Evolutionary conservation across 495 filamentous ascomycete species (phyloP), one percentile per base, ranked within the genome.

Genomic region (Podospora didyma): DNA sequence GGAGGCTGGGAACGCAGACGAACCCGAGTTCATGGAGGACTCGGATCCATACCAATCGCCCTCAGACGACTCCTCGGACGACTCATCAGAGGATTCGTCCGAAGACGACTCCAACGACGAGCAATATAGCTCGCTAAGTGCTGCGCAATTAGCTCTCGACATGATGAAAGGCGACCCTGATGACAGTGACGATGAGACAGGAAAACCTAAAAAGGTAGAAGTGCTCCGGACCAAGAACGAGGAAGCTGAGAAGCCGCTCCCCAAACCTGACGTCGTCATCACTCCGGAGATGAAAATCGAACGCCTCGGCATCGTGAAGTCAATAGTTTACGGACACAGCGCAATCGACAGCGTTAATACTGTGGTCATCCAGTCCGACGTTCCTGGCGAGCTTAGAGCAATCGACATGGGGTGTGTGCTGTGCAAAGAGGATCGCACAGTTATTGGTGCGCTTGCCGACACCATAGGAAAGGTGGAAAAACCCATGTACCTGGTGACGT

Each of bases 351-450:
- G 85, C 54, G 9, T 31, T 9, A 31, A 4, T 9, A 81, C 84
- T 17, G 74, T 90, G 4, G 77, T 97, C 20, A 85, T 98, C 65
- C 87, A 88, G 66, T 92, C 89, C 3, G 84, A 80, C n/a, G 82
- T 77, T 1, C 83, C 88, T 2, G 92, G 90, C 54, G 88, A 92
- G 61, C 86, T 89, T 51, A 84, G 86, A 65, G 92, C 96, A 0
- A 77, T 97, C 11, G 89, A 96, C 51, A 81, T 75, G 11, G 89
- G 88, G 26, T 96, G 93, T 0, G 76, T 96, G 16, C 81, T 98
- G 2, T 96, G 90, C 69, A 78, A 86, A n/a, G 84, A 82, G 60
- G 82, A 94, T 62, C 78, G 90, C 37, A 79, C 75, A 24, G 77
- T 96, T 11, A 76, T 96, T 56, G 94, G 93, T 22, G 84, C 84